Base-by-base conservation (phyloP, 2,329 filamentous ascomycete genomes). In the Hyphodiscus sp. region DNA sequence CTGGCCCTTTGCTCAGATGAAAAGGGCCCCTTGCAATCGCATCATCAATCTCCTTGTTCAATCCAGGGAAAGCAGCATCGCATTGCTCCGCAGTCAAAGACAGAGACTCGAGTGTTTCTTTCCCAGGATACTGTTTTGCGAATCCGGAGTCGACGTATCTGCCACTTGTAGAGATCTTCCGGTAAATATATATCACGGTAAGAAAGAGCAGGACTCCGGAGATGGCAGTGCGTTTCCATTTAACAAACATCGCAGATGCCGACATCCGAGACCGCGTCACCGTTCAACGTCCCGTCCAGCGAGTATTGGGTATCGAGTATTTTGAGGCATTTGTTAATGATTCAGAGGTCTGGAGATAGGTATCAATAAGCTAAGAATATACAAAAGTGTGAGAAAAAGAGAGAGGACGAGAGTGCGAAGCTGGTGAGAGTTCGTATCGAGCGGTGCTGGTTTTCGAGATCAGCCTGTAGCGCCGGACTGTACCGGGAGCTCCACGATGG, bases 1-100 rank as follows among this genome's bases (percentile, higher is more conserved):
- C 68, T 33, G 68, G 63, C 45, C 65, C 61, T 29, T 59, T 66
- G 50, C 65, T 49, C 16, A 79, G 66, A 3, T 61, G 61, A 61
- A 79, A 78, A 2, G 71, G 68, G 0, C 76, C 76, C 52, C 72
- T 63, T 19, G 71, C 67, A 2, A 76, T 72, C 7, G 69, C 70
- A 48, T 72, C 62, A 41, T 77, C 74, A 52, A 80, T 71, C 52
- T 78, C 71, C 41, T 69, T 68, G 0, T 69, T 74, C 19, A 80
- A 66, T 1, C 70, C 72, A 0, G 77, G 76, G 57, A 80, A 80
- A 1, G 65, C 61, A 41, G 61, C 61, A 7, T 61, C 57, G 63
- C 77, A 80, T 59, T 78, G 69, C 20, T 69, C 58, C 26, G 71
- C 67, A 10, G 68, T 72, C 47, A 80, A 68, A 44, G 47, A 54